Evolutionary conservation across 164 flowering plant genomes (phyloP).

Genomic region (Cinnamomum micranthum): DNA sequence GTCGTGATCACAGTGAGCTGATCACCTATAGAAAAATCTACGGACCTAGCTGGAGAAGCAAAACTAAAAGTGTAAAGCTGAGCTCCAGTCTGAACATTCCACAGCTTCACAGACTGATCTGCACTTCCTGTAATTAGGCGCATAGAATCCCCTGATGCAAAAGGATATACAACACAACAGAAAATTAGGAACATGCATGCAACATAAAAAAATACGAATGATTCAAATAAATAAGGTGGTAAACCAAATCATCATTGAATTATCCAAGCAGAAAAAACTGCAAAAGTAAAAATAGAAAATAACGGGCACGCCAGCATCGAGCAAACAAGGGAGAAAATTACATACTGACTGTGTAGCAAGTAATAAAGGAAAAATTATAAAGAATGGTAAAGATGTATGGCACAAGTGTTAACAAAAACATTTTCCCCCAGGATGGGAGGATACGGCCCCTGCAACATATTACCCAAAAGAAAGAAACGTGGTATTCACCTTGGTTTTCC

Average conservation of each 20-base stretch:
- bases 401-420: no score
- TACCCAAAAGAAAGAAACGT: no score
- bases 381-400: no score
- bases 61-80: conserved; percentile 60
- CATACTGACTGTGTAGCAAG: no score
- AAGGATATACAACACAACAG: neutral
- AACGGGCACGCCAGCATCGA: no score
- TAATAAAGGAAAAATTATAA: no score
- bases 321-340: no score
- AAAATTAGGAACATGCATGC: neutral
- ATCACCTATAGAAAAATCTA: conserved; percentile 77
- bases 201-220: neutral
- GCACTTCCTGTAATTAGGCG: conserved; percentile 83
- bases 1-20: conserved; percentile 84
- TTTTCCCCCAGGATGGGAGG: no score
- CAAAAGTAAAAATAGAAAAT: neutral
- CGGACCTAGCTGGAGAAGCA: conserved; percentile 75
- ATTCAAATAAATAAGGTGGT: neutral
- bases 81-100: conserved; percentile 74
- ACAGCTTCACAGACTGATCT: conserved; percentile 81
- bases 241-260: neutral
- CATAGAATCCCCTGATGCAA: conserved; percentile 58
- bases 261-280: neutral
- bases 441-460: no score
- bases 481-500: no score